Percentiles rank a stretch among this genome's conserved stretches.
Evolutionary conservation across 192 early-diverging fungal genomes (phyloP).

Genomic region (Rhizophagus prolifer): DNA sequence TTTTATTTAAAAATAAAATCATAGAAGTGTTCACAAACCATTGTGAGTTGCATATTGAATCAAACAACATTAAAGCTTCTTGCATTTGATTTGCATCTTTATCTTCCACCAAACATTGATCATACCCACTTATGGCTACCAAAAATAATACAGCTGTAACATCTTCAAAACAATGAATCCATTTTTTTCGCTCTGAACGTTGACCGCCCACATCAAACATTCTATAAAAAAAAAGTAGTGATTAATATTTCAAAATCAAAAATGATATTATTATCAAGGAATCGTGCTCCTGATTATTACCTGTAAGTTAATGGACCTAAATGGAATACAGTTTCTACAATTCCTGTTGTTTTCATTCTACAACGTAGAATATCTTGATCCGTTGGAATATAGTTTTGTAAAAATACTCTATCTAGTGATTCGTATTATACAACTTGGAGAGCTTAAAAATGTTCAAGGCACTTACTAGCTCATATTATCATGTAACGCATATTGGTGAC

Average conservation of each 20-base stretch:
- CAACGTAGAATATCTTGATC: conserved; percentile 97
- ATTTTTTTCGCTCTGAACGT: conserved; percentile 97
- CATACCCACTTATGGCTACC: conserved; percentile 93
- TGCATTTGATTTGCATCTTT: conserved; percentile 96
- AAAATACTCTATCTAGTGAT: conserved; percentile 81
- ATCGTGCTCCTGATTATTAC: background rate
- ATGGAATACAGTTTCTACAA: conserved; percentile 90
- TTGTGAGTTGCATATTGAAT: conserved; percentile 95
- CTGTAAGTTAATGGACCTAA: conserved; percentile 86
- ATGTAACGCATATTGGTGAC: conserved; percentile 91
- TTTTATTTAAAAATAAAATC: conserved; percentile 98
- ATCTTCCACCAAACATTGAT: conserved; percentile 94
- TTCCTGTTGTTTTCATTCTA: conserved; percentile 95
- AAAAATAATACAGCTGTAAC: conserved; percentile 95
- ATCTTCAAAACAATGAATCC: conserved; percentile 99
- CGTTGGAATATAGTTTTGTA: conserved; percentile 77
- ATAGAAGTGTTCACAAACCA: conserved; percentile 98
- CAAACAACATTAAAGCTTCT: conserved; percentile 94
- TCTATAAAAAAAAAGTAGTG: conserved; percentile 38
- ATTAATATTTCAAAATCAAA: background rate
- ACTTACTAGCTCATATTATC: conserved; percentile 91
- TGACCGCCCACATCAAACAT: conserved; percentile 99
- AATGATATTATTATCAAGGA: background rate
- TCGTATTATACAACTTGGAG: conserved; percentile 58
- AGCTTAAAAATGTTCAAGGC: conserved; percentile 23